Base-by-base conservation (phyloP, 2,329 filamentous ascomycete species). In the Aspergillus quadricinctus region DNA sequence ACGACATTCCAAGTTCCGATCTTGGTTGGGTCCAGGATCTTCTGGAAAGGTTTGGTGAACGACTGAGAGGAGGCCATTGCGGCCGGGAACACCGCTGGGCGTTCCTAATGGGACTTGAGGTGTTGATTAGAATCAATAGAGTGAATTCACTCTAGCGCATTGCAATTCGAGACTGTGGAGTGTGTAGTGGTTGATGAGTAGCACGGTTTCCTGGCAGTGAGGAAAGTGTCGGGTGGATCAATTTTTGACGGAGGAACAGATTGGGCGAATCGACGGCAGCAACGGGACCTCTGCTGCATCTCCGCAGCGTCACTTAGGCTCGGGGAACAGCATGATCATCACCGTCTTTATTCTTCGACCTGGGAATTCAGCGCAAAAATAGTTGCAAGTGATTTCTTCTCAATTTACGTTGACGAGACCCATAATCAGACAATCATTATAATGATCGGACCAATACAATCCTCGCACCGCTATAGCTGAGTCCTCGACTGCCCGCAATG, bases 11-110 rank as follows among this genome's bases (percentile, higher is more conserved):
- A 71, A 55, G 70, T 66, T 50, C 67, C 68, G 52, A 75, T 66
- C 68, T 72, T 73, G 63, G 72, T 75, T 41, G 72, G 69, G 58
- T 75, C 72, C 57, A 75, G 65, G 63, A 72, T 64, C 66, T 69
- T 73, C 61, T 69, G 65, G 63, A 72, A 64, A 45, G 64, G 62
- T 57, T 66, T 67, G 48, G 52, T 43, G 19, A 58, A 51, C 45
- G 66, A 53, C 48, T 61, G 64, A 45, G 63, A 60, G 50, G 69
- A 67, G 69, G 71, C 70, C 71, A 73, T 73, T 66, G 60, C 64
- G 70, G 70, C 71, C 70, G 60, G 54, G 43, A 52, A 50, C 48
- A 59, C 55, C 52, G 43, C 55, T 57, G 52, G 60, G 59, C 58
- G 57, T 57, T 54, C 58, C 49, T 50, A 19, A 27, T 54, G 23